These are phyloP conservation scores for Botrytis paeoniae DNA, from an alignment of 2,329 filamentous ascomycete species.

Conservation along the genomic window DNA sequence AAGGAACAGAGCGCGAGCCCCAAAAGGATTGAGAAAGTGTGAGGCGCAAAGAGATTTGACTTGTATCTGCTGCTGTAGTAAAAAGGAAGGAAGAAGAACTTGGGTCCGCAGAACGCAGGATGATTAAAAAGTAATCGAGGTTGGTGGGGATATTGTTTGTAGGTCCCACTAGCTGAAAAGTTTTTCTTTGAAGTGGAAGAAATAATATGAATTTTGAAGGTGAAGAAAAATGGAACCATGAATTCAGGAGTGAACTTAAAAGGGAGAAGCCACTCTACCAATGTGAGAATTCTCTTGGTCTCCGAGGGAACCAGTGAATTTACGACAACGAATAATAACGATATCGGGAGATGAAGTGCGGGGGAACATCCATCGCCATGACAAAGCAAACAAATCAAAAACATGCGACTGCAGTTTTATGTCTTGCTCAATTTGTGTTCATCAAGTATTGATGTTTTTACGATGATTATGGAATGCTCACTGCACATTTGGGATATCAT, in stretches of 20 bases:
- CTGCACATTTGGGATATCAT: background rate
- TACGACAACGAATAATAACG: background rate
- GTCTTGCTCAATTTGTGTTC: background rate
- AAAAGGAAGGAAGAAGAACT: background rate
- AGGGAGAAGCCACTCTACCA: background rate
- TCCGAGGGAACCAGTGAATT: conserved; percentile 5
- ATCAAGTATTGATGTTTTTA: background rate
- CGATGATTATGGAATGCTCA: background rate
- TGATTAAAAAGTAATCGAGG: background rate
- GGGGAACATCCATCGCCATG: background rate
- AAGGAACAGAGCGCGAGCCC: background rate
- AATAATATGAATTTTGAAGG: conserved; percentile 1
- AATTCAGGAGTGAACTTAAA: background rate
- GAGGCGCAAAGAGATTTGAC: background rate
- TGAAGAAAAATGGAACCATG: background rate
- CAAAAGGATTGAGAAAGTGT: background rate
- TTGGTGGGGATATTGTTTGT: background rate
- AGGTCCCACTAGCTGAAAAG: background rate
- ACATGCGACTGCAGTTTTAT: background rate
- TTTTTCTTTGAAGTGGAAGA: conserved; percentile 4
- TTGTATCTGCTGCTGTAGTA: background rate
- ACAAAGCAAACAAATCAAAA: background rate
- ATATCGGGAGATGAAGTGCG: background rate
- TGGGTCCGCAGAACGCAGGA: background rate
- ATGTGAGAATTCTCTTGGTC: background rate